Percentiles rank a stretch among this genome's conserved stretches.
Evolutionary conservation across 257 asterid species (phyloP).

Genomic region (Primulina huaijiensis): DNA sequence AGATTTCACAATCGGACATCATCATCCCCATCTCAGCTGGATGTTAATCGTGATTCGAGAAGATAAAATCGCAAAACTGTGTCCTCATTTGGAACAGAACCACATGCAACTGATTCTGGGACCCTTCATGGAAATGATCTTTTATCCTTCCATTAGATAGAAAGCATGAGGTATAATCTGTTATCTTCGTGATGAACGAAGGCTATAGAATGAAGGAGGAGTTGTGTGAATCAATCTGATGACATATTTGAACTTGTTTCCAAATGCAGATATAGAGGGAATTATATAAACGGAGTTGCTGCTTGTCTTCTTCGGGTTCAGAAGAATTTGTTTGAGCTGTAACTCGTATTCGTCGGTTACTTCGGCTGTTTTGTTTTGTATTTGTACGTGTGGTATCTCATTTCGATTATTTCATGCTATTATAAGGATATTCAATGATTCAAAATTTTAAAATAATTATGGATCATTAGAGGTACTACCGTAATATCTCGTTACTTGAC

Average conservation of each 20-base stretch:
- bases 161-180: background rate
- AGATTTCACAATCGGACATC: constrained; percentile 35
- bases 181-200: background rate
- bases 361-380: no score
- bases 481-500: no score
- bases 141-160: background rate
- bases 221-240: background rate
- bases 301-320: background rate
- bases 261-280: background rate
- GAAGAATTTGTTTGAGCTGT: no score
- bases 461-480: no score
- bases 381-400: no score
- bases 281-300: background rate
- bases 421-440: no score
- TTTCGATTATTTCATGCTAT: no score
- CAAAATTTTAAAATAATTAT: no score
- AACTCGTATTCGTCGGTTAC: no score
- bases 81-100: background rate
- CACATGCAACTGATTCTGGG: background rate
- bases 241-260: background rate
- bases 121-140: background rate
- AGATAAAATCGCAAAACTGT: constrained; percentile 24
- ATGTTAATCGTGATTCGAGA: constrained; percentile 26
- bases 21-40: constrained; percentile 38
- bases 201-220: background rate